Evolutionary conservation across 805 yeast genomes (phyloP).

Genomic region (Saccharomycopsis selenospora): DNA sequence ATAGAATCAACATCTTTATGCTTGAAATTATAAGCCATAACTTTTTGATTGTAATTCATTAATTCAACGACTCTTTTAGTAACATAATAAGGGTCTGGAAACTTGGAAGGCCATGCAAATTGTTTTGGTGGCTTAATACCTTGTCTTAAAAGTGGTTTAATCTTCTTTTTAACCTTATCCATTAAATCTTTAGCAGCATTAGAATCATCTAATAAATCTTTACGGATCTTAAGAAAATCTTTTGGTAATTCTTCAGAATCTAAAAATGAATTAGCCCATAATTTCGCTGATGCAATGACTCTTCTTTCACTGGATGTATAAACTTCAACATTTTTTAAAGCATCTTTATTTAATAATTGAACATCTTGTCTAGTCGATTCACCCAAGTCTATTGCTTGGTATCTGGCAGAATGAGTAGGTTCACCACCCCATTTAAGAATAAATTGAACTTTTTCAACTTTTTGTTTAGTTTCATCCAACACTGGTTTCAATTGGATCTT

Average conservation of each 20-base stretch:
- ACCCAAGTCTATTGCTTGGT: conserved; percentile 92
- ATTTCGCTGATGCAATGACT: conserved; percentile 85
- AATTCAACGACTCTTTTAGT: conserved; percentile 90
- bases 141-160: conserved; percentile 87
- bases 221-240: conserved; percentile 72
- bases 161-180: conserved; percentile 96
- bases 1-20: conserved; percentile 57
- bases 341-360: conserved; percentile 74
- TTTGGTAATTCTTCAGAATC: conserved; percentile 63
- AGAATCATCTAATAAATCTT: conserved; percentile 89
- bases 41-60: conserved; percentile 82
- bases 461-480: conserved; percentile 48
- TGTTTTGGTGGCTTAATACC: conserved; percentile 97
- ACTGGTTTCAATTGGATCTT: conserved; percentile 94
- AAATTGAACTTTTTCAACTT: conserved; percentile 93
- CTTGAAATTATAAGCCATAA: conserved; percentile 70
- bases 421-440: conserved; percentile 99
- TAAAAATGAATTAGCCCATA: conserved; percentile 73
- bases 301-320: conserved; percentile 92
- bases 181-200: conserved; percentile 96
- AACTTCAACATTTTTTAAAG: conserved; percentile 77
- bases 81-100: conserved; percentile 95
- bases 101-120: conserved; percentile 97
- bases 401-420: conserved; percentile 94
- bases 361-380: conserved; percentile 92